Conservation (phyloP, 768 basidiomycete species). For the Hericium erinaceus region DNA sequence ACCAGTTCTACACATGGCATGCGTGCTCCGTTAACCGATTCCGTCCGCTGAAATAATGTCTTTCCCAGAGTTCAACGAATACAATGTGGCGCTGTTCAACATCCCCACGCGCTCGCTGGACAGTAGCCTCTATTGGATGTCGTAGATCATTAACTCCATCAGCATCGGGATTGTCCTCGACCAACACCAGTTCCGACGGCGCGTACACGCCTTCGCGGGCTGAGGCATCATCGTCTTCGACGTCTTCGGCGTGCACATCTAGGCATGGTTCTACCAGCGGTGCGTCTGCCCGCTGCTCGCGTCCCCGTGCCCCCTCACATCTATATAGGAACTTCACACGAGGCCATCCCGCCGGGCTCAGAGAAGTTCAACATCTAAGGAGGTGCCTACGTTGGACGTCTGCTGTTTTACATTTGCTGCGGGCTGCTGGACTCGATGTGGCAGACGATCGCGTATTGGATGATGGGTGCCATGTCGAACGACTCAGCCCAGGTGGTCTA, state of each 20-base stretch:
- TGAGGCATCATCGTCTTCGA: conserved; percentile 54
- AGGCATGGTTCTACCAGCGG: conserved; percentile 74
- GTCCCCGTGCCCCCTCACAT: not conserved
- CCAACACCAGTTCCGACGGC: conserved; percentile 41
- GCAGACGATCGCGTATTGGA: conserved; percentile 78
- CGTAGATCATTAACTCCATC: conserved; percentile 70
- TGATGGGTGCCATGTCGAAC: conserved; percentile 82
- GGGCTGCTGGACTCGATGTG: conserved; percentile 77
- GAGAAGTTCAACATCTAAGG: conserved; percentile 53
- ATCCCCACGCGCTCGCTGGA: conserved; percentile 73
- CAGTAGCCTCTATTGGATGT: conserved; percentile 69
- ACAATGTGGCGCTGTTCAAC: conserved; percentile 68
- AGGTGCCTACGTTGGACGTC: conserved; percentile 40
- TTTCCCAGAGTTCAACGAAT: conserved; percentile 62
- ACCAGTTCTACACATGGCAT: conserved; percentile 87
- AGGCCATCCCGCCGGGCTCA: conserved; percentile 28
- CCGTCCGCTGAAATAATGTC: conserved; percentile 1
- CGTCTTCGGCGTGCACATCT: conserved; percentile 62
- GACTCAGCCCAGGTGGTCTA: conserved; percentile 71
- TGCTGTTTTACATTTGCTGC: conserved; percentile 62
- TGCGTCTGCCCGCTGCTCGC: conserved; percentile 20
- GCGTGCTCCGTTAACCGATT: conserved; percentile 16
- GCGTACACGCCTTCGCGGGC: conserved; percentile 60
- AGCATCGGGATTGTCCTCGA: conserved; percentile 66
- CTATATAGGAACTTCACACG: conserved; percentile 46